A percentile compares a stretch with the other conserved stretches of the same genome.
These are phyloP conservation scores for Nymphaea colorata DNA, from an alignment of 164 flowering plant species.

Conservation along the genomic window DNA sequence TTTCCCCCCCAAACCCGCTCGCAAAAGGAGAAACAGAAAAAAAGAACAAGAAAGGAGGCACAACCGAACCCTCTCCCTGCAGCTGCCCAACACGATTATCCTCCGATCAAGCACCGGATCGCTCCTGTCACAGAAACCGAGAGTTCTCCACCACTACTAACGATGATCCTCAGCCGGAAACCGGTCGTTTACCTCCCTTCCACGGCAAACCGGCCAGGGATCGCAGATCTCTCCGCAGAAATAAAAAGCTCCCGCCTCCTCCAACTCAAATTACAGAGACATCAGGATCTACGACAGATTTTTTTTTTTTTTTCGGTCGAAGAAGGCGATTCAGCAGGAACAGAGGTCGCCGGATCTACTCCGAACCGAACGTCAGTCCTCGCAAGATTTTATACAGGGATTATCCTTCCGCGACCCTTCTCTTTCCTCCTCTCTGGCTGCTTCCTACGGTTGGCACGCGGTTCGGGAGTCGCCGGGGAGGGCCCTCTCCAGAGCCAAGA, in stretches of 20 bases:
- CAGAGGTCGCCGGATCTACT: no score
- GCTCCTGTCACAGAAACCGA: background rate
- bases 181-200: background rate
- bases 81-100: no score
- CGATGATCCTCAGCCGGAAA: background rate
- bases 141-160: background rate
- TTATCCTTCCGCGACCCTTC: background rate
- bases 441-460: background rate
- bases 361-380: background rate
- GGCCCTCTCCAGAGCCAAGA: background rate
- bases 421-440: background rate
- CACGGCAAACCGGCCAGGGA: background rate
- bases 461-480: background rate
- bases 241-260: background rate
- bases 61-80: background rate
- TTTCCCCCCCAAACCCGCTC: constrained; percentile 8
- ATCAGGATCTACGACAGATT: no score
- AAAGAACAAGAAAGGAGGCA: background rate
- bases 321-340: background rate
- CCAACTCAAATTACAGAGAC: background rate
- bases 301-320: background rate
- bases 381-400: background rate
- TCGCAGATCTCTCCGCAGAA: background rate
- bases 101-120: background rate
- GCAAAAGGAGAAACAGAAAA: background rate